Percentiles rank a stretch among this genome's conserved stretches.
These are phyloP conservation scores for Xylaria cubensis DNA, from an alignment of 495 filamentous ascomycete species.

Conservation along the genomic window DNA sequence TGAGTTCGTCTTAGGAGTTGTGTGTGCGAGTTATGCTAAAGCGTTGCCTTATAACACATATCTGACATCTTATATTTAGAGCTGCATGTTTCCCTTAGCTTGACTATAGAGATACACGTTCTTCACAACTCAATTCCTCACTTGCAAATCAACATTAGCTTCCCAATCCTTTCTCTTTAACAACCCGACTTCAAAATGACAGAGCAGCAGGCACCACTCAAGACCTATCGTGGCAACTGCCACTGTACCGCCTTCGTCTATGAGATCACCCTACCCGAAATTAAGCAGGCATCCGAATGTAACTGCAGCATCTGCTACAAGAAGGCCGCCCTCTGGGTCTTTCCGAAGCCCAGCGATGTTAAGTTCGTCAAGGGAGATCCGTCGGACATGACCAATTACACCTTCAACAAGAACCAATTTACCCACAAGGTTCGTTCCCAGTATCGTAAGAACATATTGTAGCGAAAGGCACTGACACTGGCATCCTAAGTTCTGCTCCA, in stretches of 20 bases:
- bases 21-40: constrained; percentile 1
- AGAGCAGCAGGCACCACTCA: constrained; percentile 33
- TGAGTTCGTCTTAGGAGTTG: not conserved
- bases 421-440: constrained; percentile 45
- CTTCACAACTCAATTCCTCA: not conserved
- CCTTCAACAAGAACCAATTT: constrained; percentile 38
- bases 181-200: constrained; percentile 18
- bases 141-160: constrained; percentile 23
- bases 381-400: constrained; percentile 45
- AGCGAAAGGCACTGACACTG: constrained; percentile 20
- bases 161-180: constrained; percentile 11
- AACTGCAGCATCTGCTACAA: constrained; percentile 62
- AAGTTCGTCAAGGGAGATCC: constrained; percentile 50
- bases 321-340: constrained; percentile 50
- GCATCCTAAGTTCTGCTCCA: constrained; percentile 48
- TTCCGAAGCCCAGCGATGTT: constrained; percentile 37
- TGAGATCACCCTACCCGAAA: constrained; percentile 51
- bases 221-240: constrained; percentile 64
- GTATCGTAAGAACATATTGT: not conserved
- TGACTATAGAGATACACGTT: not conserved
- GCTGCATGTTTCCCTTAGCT: not conserved
- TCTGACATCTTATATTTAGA: constrained; percentile 1
- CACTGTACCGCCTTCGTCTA: constrained; percentile 60
- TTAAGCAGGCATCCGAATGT: constrained; percentile 48
- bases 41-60: not conserved